Percentiles rank a stretch among this genome's conserved stretches.
phyloP scores from a whole-genome alignment of 2,329 filamentous ascomycete genomes.

The Curvularia sp. region DNA sequence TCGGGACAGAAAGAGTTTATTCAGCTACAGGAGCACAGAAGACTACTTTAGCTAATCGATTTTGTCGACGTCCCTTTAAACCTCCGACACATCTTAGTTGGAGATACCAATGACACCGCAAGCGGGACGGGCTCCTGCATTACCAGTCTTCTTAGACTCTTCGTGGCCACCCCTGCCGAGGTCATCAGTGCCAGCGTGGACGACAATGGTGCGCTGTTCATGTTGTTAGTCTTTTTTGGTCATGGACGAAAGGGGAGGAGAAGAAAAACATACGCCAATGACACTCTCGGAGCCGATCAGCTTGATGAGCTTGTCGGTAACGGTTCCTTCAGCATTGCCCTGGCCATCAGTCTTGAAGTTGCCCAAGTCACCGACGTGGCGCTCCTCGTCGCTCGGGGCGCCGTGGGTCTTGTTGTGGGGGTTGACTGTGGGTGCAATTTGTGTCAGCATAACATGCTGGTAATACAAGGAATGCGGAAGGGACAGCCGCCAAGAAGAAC shows the following conservation, averaged over 20 bases:
- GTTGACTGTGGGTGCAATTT: conserved; percentile 72
- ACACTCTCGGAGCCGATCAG: conserved; percentile 95
- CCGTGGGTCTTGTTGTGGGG: conserved; percentile 92
- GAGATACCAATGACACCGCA: conserved; percentile 96
- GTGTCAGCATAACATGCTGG: conserved; percentile 14
- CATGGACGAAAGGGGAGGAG: not conserved
- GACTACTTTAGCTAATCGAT: not conserved
- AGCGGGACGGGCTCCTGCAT: conserved; percentile 90
- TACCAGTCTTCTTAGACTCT: conserved; percentile 98
- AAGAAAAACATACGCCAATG: conserved; percentile 73
- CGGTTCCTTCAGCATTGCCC: conserved; percentile 84
- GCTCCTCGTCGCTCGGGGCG: conserved; percentile 78
- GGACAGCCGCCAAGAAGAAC: not conserved
- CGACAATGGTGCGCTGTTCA: conserved; percentile 84
- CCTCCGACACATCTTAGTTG: conserved; percentile 11
- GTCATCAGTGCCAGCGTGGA: conserved; percentile 95
- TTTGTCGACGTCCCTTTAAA: not conserved
- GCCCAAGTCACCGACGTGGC: conserved; percentile 96
- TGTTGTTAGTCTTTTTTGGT: conserved; percentile 16
- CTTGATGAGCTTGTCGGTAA: conserved; percentile 85
- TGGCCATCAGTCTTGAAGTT: conserved; percentile 96
- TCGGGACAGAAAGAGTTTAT: not conserved
- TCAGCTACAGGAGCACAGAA: not conserved
- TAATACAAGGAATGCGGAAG: not conserved
- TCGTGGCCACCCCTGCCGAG: conserved; percentile 90